Base-by-base conservation (phyloP, 2,329 filamentous ascomycete genomes). In the Camptophora hylomeconis region DNA sequence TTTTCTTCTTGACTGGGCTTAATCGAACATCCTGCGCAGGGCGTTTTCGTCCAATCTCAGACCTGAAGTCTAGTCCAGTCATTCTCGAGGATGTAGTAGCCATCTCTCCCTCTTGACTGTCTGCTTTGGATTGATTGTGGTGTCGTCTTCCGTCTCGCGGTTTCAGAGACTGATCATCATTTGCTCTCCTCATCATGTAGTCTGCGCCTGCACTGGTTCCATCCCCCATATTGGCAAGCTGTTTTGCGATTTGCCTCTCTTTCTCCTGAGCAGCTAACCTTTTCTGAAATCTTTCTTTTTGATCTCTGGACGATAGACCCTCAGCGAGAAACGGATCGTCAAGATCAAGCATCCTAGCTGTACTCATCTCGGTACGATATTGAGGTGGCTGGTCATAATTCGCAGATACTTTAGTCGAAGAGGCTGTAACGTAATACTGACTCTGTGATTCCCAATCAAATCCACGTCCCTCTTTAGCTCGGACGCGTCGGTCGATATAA, bases 1-100 rank as follows among this genome's bases (percentile, higher is more conserved):
- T 84, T 47, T 40, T 55, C 40, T 46, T 50, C 40, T 45, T 50
- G 2, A 52, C 46, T 4, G 56, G 56, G 11, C 54, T 53, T 17
- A 61, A 40, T 11, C 53, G 50, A 17, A 61, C 51, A 24, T 50
- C 44, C 14, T 51, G 49, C 5, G 57, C 58, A 31, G 48, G 53
- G 23, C 50, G 49, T 19, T 50, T 44, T 11, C 39, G 20, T 36
- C 12, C 17, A 26, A 10, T 35, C 18, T 6, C 5, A n/a, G n/a
- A n/a, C n/a, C n/a, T n/a, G n/a, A n/a, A n/a, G n/a, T n/a, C n/a
- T n/a, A n/a, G n/a, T n/a, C n/a, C n/a, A n/a, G n/a, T n/a, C n/a
- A n/a, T n/a, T n/a, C n/a, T n/a, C n/a, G n/a, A n/a, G n/a, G n/a
- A n/a, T n/a, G n/a, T n/a, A n/a, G n/a, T n/a, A n/a, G n/a, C n/a